Conservation (phyloP, 202 grass and related monocot species). For the Elaeis oleifera region DNA sequence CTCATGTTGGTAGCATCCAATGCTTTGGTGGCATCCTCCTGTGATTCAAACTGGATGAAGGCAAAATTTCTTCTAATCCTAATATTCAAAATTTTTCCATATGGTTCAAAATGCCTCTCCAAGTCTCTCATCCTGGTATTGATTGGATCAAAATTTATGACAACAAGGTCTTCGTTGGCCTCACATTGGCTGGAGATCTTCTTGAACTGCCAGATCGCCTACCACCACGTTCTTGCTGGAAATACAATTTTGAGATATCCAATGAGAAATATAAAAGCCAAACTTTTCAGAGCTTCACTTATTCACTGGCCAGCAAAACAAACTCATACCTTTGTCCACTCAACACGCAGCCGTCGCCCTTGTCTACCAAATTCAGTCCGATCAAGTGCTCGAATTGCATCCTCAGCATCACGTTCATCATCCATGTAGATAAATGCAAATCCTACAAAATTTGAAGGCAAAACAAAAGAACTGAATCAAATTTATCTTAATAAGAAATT, state of each 20-base stretch:
- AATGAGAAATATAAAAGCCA: not conserved
- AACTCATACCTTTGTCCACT: slow-evolving; percentile 72
- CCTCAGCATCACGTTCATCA: slow-evolving; percentile 89
- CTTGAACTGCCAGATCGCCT: slow-evolving; percentile 53
- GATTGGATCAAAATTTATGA: slow-evolving; percentile 97
- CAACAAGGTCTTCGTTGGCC: slow-evolving; percentile 84
- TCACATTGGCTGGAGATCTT: slow-evolving; percentile 63
- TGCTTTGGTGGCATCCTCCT: slow-evolving; percentile 87
- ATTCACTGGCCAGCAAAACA: no score
- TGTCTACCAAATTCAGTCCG: slow-evolving; percentile 87
- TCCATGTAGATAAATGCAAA: slow-evolving; percentile 99
- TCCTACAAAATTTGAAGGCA: slow-evolving; percentile 38
- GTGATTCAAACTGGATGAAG: slow-evolving; percentile 82
- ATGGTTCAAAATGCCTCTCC: slow-evolving; percentile 86
- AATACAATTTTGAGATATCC: not conserved
- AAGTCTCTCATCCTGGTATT: slow-evolving; percentile 84
- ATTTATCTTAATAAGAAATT: slow-evolving; percentile 6
- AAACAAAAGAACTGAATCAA: slow-evolving; percentile 6
- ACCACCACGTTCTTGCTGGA: slow-evolving; percentile 26
- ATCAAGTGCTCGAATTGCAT: slow-evolving; percentile 80
- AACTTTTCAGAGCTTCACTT: not conserved
- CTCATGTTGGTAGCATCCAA: slow-evolving; percentile 85
- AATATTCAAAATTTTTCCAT: slow-evolving; percentile 76
- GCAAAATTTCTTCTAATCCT: slow-evolving; percentile 96
- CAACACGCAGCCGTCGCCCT: slow-evolving; percentile 75